Conservation (phyloP, 441 rosid species). For the Jatropha multifida region DNA sequence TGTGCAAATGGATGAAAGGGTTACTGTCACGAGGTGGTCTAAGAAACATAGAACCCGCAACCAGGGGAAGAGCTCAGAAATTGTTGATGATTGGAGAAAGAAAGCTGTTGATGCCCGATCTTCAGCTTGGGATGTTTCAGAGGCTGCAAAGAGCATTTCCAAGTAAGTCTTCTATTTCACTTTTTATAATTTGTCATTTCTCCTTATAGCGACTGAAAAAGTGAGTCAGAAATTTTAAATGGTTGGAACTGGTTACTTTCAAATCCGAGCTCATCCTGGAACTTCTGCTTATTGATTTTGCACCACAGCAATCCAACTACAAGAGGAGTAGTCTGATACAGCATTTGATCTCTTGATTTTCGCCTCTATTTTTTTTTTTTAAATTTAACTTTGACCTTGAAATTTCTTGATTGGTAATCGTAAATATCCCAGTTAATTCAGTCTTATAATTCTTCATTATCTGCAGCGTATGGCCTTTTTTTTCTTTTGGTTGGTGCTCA, state of each 20-base stretch:
- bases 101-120: slow-evolving; percentile 46
- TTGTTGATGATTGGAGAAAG: slow-evolving; percentile 70
- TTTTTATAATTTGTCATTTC: not conserved
- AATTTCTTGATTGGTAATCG: too few relatives aligned
- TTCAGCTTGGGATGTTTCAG: slow-evolving; percentile 64
- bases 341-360: too few relatives aligned
- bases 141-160: slow-evolving; percentile 54
- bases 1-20: slow-evolving; percentile 86
- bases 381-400: too few relatives aligned
- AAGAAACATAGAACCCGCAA: slow-evolving; percentile 62
- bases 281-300: not conserved
- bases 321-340: too few relatives aligned
- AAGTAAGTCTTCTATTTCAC: slow-evolving; percentile 39
- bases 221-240: not conserved
- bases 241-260: not conserved
- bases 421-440: too few relatives aligned
- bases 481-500: too few relatives aligned
- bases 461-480: too few relatives aligned
- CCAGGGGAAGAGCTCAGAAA: slow-evolving; percentile 57
- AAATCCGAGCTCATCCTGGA: not conserved
- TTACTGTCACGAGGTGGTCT: slow-evolving; percentile 83
- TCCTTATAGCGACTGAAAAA: not conserved
- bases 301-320: not conserved
- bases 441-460: too few relatives aligned
- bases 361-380: not conserved